A percentile compares a stretch with the other conserved stretches of the same genome.
Conservation (phyloP, 2,329 filamentous ascomycete genomes). For the Scleromitrula shiraiana region DNA sequence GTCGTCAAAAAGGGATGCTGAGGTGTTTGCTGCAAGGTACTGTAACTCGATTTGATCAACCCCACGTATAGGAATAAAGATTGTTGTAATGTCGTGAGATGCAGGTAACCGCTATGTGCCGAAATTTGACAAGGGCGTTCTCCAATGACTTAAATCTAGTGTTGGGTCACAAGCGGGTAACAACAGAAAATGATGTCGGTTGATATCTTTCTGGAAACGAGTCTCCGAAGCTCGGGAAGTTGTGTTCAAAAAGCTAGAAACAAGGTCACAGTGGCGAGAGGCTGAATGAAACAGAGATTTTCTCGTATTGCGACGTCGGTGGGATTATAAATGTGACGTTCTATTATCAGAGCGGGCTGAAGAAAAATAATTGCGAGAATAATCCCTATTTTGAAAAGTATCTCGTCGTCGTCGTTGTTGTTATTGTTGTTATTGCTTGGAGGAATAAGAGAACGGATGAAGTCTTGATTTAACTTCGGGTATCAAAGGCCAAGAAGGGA, state of each 20-base stretch:
- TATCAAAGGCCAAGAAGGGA: too few relatives aligned
- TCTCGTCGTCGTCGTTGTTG: background rate
- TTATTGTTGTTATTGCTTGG: background rate
- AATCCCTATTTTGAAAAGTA: background rate
- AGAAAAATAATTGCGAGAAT: background rate
- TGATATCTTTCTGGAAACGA: constrained; percentile 26
- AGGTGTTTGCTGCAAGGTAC: constrained; percentile 17
- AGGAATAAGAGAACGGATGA: background rate
- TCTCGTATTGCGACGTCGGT: constrained; percentile 1
- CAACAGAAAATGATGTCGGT: constrained; percentile 21
- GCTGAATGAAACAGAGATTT: constrained; percentile 1
- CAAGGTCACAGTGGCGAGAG: constrained; percentile 15
- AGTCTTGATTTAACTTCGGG: background rate
- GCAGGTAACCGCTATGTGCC: constrained; percentile 24
- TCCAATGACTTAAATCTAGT: constrained; percentile 17
- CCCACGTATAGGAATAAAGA: constrained; percentile 18
- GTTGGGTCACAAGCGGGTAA: constrained; percentile 19
- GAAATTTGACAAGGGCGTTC: constrained; percentile 17
- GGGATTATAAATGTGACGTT: constrained; percentile 2
- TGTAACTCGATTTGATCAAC: constrained; percentile 11
- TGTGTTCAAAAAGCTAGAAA: constrained; percentile 17
- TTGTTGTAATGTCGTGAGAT: constrained; percentile 23
- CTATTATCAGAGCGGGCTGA: constrained; percentile 1
- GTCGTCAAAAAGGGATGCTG: constrained; percentile 8
- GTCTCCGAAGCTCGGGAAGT: constrained; percentile 19